A percentile compares a stretch with the other conserved stretches of the same genome.
Conservation (phyloP, 1,284 basidiomycete species). For the Ceratobasidium sp. region DNA sequence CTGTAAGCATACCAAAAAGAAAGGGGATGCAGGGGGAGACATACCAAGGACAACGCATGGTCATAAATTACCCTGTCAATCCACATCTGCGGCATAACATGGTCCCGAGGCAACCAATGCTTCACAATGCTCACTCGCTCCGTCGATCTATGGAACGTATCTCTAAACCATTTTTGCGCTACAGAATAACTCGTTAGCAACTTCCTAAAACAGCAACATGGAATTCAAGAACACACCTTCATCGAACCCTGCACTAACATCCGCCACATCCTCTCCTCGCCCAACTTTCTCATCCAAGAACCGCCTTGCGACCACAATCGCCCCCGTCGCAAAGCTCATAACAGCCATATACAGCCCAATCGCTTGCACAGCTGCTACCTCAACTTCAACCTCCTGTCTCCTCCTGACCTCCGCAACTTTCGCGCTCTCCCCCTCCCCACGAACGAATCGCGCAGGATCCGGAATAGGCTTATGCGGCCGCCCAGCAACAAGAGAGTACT, state of each 20-base stretch:
- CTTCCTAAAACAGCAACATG: conserved; percentile 19
- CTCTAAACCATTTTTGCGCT: conserved; percentile 74
- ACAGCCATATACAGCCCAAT: conserved; percentile 94
- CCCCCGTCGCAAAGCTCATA: conserved; percentile 90
- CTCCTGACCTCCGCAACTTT: conserved; percentile 73
- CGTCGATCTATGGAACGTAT: conserved; percentile 81
- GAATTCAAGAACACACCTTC: conserved; percentile 68
- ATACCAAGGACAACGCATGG: conserved; percentile 76
- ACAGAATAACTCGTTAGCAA: conserved; percentile 17
- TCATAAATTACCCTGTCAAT: conserved; percentile 87
- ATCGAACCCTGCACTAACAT: conserved; percentile 80
- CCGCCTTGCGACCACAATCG: conserved; percentile 44
- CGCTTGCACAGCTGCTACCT: conserved; percentile 75
- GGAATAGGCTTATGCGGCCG: conserved; percentile 82
- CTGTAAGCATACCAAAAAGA: background rate
- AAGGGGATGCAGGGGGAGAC: conserved; percentile 51
- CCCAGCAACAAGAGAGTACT: conserved; percentile 85
- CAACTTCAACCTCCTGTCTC: conserved; percentile 78
- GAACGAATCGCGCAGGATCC: conserved; percentile 76
- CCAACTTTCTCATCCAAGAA: conserved; percentile 75
- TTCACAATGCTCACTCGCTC: conserved; percentile 80
- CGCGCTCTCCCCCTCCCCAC: conserved; percentile 79
- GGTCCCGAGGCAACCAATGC: conserved; percentile 83
- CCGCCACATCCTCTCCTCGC: conserved; percentile 71
- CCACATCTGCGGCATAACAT: conserved; percentile 78